A percentile compares a stretch with the other conserved stretches of the same genome.
Evolutionary conservation across 495 filamentous ascomycete species (phyloP).

Genomic region (Niebla homalea): DNA sequence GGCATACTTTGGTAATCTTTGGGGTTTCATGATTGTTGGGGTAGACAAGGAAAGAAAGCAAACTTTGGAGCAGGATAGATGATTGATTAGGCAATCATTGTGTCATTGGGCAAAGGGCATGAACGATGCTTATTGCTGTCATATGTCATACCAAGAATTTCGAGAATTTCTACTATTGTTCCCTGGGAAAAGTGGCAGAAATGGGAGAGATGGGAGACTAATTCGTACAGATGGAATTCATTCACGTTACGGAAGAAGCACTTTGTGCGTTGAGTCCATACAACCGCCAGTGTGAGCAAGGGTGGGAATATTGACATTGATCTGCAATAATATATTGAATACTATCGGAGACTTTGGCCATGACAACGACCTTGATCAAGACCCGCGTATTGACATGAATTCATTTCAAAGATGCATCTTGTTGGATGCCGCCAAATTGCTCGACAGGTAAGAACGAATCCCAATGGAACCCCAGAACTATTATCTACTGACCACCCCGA

Average conservation of each 20-base stretch:
- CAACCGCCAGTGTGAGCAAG: too few species aligned
- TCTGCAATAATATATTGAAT: conserved; percentile 6
- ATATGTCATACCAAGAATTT: too few species aligned
- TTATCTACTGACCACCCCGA: conserved; percentile 60
- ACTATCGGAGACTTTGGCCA: conserved; percentile 5
- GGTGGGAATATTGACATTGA: neutral
- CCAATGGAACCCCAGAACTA: neutral
- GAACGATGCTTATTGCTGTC: neutral
- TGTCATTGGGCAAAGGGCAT: neutral
- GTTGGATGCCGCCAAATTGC: conserved; percentile 11
- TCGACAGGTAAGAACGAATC: neutral
- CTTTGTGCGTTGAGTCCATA: too few species aligned
- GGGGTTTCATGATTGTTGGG: conserved; percentile 1
- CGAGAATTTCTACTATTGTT: neutral
- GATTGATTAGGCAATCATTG: neutral
- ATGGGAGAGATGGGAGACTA: neutral
- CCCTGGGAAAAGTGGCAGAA: neutral
- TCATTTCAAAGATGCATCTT: neutral
- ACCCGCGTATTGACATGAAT: neutral
- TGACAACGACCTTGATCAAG: neutral
- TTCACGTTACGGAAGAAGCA: too few species aligned
- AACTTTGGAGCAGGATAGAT: neutral
- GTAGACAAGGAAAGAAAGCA: too few species aligned
- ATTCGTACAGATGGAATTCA: neutral
- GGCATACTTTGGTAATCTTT: conserved; percentile 37